Percentiles rank a stretch among this genome's conserved stretches.
phyloP scores from a whole-genome alignment of 2,329 filamentous ascomycete genomes.

The Clonostachys byssicola region DNA sequence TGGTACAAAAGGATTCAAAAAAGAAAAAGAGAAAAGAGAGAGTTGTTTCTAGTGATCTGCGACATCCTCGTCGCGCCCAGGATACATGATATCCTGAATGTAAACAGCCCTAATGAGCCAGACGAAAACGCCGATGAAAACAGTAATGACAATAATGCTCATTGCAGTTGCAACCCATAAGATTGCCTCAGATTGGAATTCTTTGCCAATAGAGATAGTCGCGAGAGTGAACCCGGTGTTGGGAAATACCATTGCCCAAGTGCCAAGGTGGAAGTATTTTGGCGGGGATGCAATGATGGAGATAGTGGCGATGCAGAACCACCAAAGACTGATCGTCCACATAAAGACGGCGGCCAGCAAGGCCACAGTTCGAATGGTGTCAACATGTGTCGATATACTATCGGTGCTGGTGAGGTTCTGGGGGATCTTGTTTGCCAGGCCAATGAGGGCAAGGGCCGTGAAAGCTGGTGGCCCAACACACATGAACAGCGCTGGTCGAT shows the following conservation, averaged over 20 bases:
- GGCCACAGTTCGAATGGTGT: slow-evolving; percentile 31
- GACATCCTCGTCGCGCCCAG: too few relatives aligned
- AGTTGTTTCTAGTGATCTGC: too few relatives aligned
- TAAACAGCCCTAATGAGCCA: background rate
- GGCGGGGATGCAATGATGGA: slow-evolving; percentile 12
- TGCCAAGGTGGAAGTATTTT: slow-evolving; percentile 48
- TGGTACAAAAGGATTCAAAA: too few relatives aligned
- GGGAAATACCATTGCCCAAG: slow-evolving; percentile 62
- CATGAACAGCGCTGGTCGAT: slow-evolving; percentile 67
- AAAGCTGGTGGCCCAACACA: slow-evolving; percentile 70
- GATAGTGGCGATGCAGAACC: slow-evolving; percentile 39
- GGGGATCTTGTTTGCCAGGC: slow-evolving; percentile 50
- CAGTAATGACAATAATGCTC: slow-evolving; percentile 26
- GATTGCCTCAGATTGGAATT: slow-evolving; percentile 37
- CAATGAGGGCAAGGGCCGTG: slow-evolving; percentile 65
- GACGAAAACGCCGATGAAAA: background rate
- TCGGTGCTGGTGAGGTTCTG: too few relatives aligned
- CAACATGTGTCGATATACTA: too few relatives aligned
- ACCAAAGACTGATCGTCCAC: slow-evolving; percentile 60
- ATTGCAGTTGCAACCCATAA: slow-evolving; percentile 45
- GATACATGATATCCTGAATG: too few relatives aligned
- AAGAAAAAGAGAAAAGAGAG: too few relatives aligned
- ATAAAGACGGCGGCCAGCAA: slow-evolving; percentile 50
- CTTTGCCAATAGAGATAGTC: slow-evolving; percentile 48
- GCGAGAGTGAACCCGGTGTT: slow-evolving; percentile 56